These are phyloP conservation scores for Multifurca ochricompacta DNA, from an alignment of 768 basidiomycete genomes.

Conservation along the genomic window DNA sequence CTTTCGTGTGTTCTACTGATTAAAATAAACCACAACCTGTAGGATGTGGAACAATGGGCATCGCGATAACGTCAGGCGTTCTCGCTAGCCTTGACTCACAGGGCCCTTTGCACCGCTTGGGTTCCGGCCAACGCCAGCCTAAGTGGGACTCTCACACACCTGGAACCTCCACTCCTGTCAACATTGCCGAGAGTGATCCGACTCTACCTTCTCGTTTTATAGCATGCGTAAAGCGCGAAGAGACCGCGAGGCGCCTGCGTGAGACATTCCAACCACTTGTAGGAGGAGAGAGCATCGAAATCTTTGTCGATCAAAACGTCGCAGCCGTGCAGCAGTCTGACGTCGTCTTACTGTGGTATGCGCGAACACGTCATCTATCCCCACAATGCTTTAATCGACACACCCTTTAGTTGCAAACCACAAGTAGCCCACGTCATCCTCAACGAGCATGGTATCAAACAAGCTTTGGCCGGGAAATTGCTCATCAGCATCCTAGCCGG, in stretches of 20 bases:
- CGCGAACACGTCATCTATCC: no score
- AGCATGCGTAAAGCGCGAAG: constrained; percentile 77
- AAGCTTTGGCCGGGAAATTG: constrained; percentile 83
- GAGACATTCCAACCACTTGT: constrained; percentile 53
- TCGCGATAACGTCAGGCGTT: constrained; percentile 91
- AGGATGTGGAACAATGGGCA: constrained; percentile 99
- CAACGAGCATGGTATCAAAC: constrained; percentile 61
- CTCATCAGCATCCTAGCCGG: constrained; percentile 98
- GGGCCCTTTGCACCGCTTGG: constrained; percentile 22
- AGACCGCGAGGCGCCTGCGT: constrained; percentile 61
- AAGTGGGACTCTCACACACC: constrained; percentile 69
- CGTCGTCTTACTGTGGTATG: constrained; percentile 85
- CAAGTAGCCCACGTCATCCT: constrained; percentile 76
- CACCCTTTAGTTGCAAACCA: constrained; percentile 75
- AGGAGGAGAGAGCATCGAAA: constrained; percentile 57
- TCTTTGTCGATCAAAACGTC: constrained; percentile 64
- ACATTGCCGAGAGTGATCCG: constrained; percentile 44
- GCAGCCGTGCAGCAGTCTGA: constrained; percentile 65
- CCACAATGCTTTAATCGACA: no score
- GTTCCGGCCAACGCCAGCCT: constrained; percentile 23
- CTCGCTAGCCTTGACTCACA: constrained; percentile 68
- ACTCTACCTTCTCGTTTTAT: constrained; percentile 73
- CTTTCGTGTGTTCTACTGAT: constrained; percentile 12
- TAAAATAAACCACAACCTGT: constrained; percentile 21
- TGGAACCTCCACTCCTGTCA: constrained; percentile 61